Conservation (phyloP, 1,284 basidiomycete species). For the Takashimella tepidaria region DNA sequence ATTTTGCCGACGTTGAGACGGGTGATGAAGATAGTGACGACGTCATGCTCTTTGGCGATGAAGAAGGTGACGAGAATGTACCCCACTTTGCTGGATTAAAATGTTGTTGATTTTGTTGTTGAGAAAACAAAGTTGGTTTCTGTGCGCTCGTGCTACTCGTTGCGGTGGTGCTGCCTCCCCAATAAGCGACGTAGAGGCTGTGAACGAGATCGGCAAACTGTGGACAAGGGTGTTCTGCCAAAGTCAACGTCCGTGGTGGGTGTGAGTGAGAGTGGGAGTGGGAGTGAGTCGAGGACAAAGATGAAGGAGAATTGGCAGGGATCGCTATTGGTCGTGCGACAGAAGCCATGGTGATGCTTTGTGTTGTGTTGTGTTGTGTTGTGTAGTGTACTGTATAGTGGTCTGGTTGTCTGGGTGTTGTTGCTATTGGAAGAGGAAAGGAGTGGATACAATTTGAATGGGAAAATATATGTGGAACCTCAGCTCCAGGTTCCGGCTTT, state of each 20-base stretch:
- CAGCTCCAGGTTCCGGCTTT: no score
- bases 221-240: constrained; percentile 31
- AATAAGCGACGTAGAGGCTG: constrained; percentile 26
- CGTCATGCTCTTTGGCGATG: not conserved
- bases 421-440: no score
- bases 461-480: no score
- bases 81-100: not conserved
- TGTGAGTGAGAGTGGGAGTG: constrained; percentile 2
- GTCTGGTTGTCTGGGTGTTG: no score
- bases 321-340: constrained; percentile 15
- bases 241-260: constrained; percentile 2
- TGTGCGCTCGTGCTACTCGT: no score
- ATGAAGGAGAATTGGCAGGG: constrained; percentile 6
- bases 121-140: no score
- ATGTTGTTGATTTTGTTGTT: not conserved
- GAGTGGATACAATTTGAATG: no score
- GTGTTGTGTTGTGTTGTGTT: constrained; percentile 9
- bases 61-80: not conserved
- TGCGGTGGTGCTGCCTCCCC: not conserved
- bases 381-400: no score
- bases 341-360: constrained; percentile 10
- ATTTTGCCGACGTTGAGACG: not conserved
- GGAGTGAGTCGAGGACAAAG: constrained; percentile 9
- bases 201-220: constrained; percentile 37
- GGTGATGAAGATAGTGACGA: not conserved